Base-by-base conservation (phyloP, 2,329 filamentous ascomycete species). In the Niveomyces coronatus region DNA sequence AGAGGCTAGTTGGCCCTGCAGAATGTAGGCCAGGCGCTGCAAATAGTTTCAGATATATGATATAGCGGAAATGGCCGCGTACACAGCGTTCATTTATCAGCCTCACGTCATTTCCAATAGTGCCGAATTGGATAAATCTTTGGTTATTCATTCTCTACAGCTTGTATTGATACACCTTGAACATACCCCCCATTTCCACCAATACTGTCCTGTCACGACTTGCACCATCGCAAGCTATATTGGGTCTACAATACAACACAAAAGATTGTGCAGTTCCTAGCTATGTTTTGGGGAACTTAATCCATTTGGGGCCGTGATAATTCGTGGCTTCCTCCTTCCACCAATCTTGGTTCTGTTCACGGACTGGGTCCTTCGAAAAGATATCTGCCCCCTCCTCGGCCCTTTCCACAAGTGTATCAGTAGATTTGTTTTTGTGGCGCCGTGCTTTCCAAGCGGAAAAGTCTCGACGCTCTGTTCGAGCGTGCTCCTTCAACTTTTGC, bases 1-100 rank as follows among this genome's bases (percentile, higher is more conserved):
- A 63, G 44, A 59, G 56, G 11, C 47, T 67, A 20, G 61, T 67
- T 40, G 60, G 53, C 18, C 45, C 51, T 22, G 45, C 50, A 20
- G 48, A 45, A 39, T 45, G 41, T 32, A 53, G 44, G 33, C 39
- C 33, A 14, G 44, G 40, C 5, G 35, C 42, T 9, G 48, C 43
- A 17, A 50, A 51, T 35, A 49, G 48, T 26, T 71, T 68, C 48
- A 55, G 64, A 45, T 70, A 67, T 44, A 71, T 72, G 57, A 43
- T 72, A 42, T 71, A 46, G 51, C 41, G 28, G 20, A 15, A 35
- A 9, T 13, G 14, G 17, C 20, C 17, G 17, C 17, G 11, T n/a
- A 22, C 17, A 13, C 10, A 26, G 17, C 14, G n/a, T 31, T 10
- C 15, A 4, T 26, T 14, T 14, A 4, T 14, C 24, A 9, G n/a